Base-by-base conservation (phyloP, 2,329 filamentous ascomycete genomes). In the Aspergillus hortae region DNA sequence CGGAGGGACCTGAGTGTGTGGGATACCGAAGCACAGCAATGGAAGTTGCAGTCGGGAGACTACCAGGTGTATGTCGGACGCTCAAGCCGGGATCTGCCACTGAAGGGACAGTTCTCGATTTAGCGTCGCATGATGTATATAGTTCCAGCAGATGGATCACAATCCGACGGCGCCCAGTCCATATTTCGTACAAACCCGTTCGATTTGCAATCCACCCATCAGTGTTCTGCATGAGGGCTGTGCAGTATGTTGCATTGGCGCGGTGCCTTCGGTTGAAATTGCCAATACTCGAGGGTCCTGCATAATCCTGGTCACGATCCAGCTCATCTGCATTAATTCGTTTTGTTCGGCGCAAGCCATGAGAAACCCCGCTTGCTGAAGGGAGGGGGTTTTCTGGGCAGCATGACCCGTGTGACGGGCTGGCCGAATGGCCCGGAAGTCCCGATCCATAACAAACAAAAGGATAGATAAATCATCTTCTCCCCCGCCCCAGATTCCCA, bases 1-100 rank as follows among this genome's bases (percentile, higher is more conserved):
- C 55, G 66, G 7, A 54, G 66, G 0, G 66, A 68, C 35, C 33
- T 68, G 42, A 68, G 66, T 49, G 55, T 48, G 11, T 69, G 66
- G 66, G 66, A 66, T 56, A 54, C 59, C 1, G 43, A 44, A 25
- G 57, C 59, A 6, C 65, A 69, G 51, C 38, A 63, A 23, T 66
- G 63, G 64, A 46, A 46, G 43, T 45, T 57, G 27, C 58, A 41
- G 23, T 17, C 50, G 11, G 57, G 58, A 3, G 40, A 47, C 11
- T 63, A 60, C 21, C 36, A 54, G 15, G 44, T 66, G 4, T 61
- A 56, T 49, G 63, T 67, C 23, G 64, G 64, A 9, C 51, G 46
- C 3, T 60, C 55, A 17, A 65, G 60, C 36, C 52, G 61, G 3
- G 54, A 66, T 25, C 44, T 65, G 14, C 60, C 59, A 6, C 40